Evolutionary conservation across 495 filamentous ascomycete genomes (phyloP), one percentile per base, ranked within the genome.

Genomic region (Trichoderma parareesei): DNA sequence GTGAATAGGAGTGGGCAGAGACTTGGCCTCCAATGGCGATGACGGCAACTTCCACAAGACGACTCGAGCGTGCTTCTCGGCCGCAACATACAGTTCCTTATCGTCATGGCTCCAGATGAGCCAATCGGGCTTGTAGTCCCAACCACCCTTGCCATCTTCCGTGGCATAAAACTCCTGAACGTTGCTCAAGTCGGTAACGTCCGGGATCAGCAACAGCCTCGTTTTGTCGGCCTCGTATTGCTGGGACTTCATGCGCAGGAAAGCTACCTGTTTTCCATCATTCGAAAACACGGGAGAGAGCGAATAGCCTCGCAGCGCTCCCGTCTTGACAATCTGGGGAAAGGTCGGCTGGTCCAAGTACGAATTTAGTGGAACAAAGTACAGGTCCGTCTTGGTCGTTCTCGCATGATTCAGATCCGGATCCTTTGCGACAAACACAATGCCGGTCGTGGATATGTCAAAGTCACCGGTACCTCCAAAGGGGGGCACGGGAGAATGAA

Each of bases 221-320:
- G 92, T 89, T 74, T 91, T 90, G 77, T 97, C 93, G 10, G 88
- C 88, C 75, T 98, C 93, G 71, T 98, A 97, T 33, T 91, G 91
- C 68, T 88, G 85, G 66, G 85, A 78, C 35, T 82, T 79, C 90
- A 93, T 93, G 41, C 87, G 82, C 49, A 92, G 84, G 67, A 97
- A 92, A n/a, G 87, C 93, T 9, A 92, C 82, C 59, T 81, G 82
- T 61, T 79, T 82, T 1, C 90, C 91, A 69, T 88, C 83, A 18
- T 88, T 86, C 3, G 90, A 90, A 66, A 96, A 89, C 5, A 87
- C 83, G 1, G 93, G 93, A 6, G 80, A 84, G 0, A 86, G 82
- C 70, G 87, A 85, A 64, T 94, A 93, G 0, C 93, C 93, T 65
- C 88, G 80, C 16, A 85, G 68, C 3, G 71, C 71, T 5, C 77